These are phyloP conservation scores for Aspergillus aculeatinus DNA, from an alignment of 2,329 filamentous ascomycete species.

Conservation along the genomic window DNA sequence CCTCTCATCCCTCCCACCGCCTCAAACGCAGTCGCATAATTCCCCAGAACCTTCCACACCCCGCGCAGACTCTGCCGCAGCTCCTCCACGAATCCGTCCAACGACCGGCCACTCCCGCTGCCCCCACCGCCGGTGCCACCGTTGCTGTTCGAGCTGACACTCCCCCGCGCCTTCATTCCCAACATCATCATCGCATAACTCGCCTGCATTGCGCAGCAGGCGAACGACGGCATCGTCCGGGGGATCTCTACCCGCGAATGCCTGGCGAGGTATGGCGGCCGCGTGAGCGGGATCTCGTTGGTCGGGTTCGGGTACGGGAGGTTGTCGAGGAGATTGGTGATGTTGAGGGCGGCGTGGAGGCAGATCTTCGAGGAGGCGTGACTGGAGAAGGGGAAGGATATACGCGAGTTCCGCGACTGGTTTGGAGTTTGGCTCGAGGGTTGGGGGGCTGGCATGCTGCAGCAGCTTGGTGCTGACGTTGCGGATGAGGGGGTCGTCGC, in stretches of 20 bases:
- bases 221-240: slow-evolving; percentile 29
- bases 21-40: slow-evolving; percentile 26
- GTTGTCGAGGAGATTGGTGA: slow-evolving; percentile 26
- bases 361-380: slow-evolving; percentile 29
- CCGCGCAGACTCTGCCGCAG: slow-evolving; percentile 21
- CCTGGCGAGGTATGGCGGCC: slow-evolving; percentile 3
- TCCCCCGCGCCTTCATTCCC: slow-evolving; percentile 17
- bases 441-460: not conserved
- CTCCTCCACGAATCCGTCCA: slow-evolving; percentile 20
- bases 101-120: not conserved
- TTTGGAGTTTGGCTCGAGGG: not conserved
- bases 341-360: slow-evolving; percentile 28
- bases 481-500: not conserved
- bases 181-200: slow-evolving; percentile 32
- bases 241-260: slow-evolving; percentile 15
- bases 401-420: not conserved
- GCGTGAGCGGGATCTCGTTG: slow-evolving; percentile 7
- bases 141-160: not conserved
- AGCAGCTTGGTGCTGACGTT: not conserved
- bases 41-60: slow-evolving; percentile 18
- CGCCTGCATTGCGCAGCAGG: slow-evolving; percentile 27
- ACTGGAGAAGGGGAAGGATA: slow-evolving; percentile 22
- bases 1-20: slow-evolving; percentile 24
- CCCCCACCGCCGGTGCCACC: not conserved
- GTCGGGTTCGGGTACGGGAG: slow-evolving; percentile 25